phyloP scores from a whole-genome alignment of 2,329 filamentous ascomycete species.

The Tolypocladium pustulatum region DNA sequence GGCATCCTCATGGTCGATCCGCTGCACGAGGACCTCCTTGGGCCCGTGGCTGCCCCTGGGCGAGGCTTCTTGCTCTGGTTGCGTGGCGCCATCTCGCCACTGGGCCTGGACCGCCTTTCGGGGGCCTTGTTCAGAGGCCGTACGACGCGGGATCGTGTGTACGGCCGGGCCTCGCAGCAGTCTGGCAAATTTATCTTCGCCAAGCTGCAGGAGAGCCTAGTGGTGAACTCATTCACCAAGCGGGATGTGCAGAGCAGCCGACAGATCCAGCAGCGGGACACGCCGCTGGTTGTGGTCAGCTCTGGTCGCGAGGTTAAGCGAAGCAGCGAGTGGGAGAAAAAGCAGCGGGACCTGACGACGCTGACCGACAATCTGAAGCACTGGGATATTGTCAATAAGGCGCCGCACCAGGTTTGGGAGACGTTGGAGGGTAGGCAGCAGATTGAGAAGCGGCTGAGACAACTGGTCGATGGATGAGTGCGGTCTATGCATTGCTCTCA shows the following conservation, averaged over 20 bases:
- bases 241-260: slow-evolving; percentile 72
- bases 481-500: neutral
- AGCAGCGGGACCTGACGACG: slow-evolving; percentile 73
- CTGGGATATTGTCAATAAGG: slow-evolving; percentile 81
- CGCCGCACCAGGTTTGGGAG: slow-evolving; percentile 79
- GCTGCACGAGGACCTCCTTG: slow-evolving; percentile 76
- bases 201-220: slow-evolving; percentile 84
- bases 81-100: slow-evolving; percentile 73
- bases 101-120: slow-evolving; percentile 70
- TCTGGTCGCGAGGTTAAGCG: slow-evolving; percentile 61
- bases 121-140: slow-evolving; percentile 77
- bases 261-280: slow-evolving; percentile 66
- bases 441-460: slow-evolving; percentile 68
- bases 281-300: slow-evolving; percentile 71
- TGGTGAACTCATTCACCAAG: slow-evolving; percentile 73
- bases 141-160: slow-evolving; percentile 72
- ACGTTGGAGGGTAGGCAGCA: slow-evolving; percentile 59
- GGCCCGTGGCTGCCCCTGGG: slow-evolving; percentile 52
- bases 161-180: slow-evolving; percentile 69
- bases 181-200: slow-evolving; percentile 78
- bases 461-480: slow-evolving; percentile 43
- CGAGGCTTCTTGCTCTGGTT: slow-evolving; percentile 81
- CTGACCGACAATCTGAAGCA: slow-evolving; percentile 68
- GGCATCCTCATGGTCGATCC: slow-evolving; percentile 82
- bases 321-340: slow-evolving; percentile 66